phyloP scores from a whole-genome alignment of 768 basidiomycete species.

The Termitomyces eurrhizus region DNA sequence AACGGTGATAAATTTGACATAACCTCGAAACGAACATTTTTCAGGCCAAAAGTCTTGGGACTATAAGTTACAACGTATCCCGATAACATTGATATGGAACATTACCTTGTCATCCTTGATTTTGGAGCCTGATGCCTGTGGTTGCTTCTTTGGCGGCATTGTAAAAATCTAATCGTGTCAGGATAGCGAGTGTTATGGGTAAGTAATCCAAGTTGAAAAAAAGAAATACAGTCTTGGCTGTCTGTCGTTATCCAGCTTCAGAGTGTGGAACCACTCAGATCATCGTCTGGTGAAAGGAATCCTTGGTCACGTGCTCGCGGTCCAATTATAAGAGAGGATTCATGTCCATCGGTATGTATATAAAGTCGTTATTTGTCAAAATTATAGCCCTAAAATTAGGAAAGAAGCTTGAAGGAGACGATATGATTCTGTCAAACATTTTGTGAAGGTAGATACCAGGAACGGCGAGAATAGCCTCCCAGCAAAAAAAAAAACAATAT shows the following conservation, averaged over 20 bases:
- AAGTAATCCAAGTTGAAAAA: background rate
- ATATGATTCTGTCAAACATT: no score
- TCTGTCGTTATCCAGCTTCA: background rate
- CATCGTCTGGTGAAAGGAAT: background rate
- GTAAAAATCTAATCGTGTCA: conserved; percentile 1
- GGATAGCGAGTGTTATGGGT: background rate
- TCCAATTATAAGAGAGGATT: no score
- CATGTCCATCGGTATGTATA: no score
- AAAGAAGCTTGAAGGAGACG: no score
- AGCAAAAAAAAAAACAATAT: no score
- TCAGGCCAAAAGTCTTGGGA: conserved; percentile 20
- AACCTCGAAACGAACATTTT: conserved; percentile 15
- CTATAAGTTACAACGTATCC: conserved; percentile 2
- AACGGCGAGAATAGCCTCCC: no score
- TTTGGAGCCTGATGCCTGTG: conserved; percentile 20
- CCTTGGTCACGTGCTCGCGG: background rate
- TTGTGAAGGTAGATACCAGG: no score
- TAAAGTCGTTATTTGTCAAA: no score
- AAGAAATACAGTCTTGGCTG: background rate
- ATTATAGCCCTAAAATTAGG: no score
- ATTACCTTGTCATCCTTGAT: conserved; percentile 23
- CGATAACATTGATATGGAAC: conserved; percentile 1
- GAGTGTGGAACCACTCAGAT: background rate
- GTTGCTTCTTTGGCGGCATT: conserved; percentile 24
- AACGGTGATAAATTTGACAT: background rate